Evolutionary conservation across 2,329 filamentous ascomycete genomes (phyloP), one percentile per base, ranked within the genome.

Genomic region (Leptographium wingfieldii): DNA sequence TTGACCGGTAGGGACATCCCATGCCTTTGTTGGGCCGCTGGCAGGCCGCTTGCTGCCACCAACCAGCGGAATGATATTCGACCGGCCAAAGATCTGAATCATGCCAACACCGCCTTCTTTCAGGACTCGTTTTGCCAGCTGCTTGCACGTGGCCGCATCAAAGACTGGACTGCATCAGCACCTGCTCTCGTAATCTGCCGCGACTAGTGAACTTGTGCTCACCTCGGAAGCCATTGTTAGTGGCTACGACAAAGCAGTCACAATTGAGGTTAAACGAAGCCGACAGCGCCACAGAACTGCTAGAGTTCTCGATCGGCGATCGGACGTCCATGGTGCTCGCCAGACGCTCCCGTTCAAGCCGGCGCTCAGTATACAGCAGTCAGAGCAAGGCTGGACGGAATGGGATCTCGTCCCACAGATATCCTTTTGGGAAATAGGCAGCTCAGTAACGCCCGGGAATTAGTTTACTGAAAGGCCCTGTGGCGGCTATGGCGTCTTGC

Each of bases 21-120:
- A 10, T 33, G 85, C 89, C 78, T 95, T 95, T 73, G 92, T 95
- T 69, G 87, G 87, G 16, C 90, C 85, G 67, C 90, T 94, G 68
- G 92, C 92, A 58, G 92, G 90, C 61, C 85, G 84, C 67, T 82
- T 87, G 56, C 94, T 91, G 66, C 92, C 92, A 64, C 92, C 92
- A 59, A 96, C 90, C 11, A 97, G 80, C 33, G 90, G 92, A 43
- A 96, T 79, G 71, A 92, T 95, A 73, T 92, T 92, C 58, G 89
- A 85, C 66, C 85, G 87, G 53, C 88, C 88, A 70, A 96, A 85
- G 88, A 96, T 94, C 71, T 91, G 86, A 31, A 87, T 88, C 49
- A 90, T 78, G 49, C 87, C 89, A 64, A 96, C 84, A 55, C 91
- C 90, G 51, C 64, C 64, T 22, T 87, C 89, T 70, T 88, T 88